Evolutionary conservation across 208 protist species (phyloP).

Genomic region (Porcisia deanei): DNA sequence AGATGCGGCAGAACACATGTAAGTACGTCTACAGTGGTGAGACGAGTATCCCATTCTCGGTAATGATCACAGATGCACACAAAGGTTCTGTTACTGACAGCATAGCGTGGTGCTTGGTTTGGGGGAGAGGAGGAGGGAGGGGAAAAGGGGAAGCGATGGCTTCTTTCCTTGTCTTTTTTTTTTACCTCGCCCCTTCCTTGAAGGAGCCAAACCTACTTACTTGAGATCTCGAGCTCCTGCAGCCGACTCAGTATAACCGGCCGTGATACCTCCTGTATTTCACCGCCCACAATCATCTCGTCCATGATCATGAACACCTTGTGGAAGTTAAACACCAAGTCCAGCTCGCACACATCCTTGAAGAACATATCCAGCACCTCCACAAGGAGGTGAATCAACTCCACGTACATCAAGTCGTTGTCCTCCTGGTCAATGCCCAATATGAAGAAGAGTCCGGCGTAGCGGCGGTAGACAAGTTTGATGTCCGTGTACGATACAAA

Average conservation of each 20-base stretch:
- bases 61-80: not conserved
- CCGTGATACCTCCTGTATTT: conserved; percentile 98
- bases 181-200: not conserved
- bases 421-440: conserved; percentile 98
- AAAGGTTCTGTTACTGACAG: not conserved
- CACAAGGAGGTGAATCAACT: conserved; percentile 98
- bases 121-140: not conserved
- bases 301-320: conserved; percentile 99
- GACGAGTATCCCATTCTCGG: not conserved
- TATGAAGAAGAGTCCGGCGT: conserved; percentile 99
- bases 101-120: too few species aligned
- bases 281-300: conserved; percentile 98
- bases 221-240: conserved; percentile 92
- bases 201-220: conserved; percentile 35
- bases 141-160: too few species aligned
- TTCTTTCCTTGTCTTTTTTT: not conserved
- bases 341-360: conserved; percentile 99
- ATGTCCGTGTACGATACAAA: conserved; percentile 96
- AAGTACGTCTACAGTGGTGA: not conserved
- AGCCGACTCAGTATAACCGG: conserved; percentile 92
- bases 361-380: conserved; percentile 99
- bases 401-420: conserved; percentile 98
- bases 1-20: not conserved
- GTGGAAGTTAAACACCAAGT: conserved; percentile 99
- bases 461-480: conserved; percentile 98